Conservation (phyloP, 83 land plant genomes). For the Diphasiastrum complanatum region DNA sequence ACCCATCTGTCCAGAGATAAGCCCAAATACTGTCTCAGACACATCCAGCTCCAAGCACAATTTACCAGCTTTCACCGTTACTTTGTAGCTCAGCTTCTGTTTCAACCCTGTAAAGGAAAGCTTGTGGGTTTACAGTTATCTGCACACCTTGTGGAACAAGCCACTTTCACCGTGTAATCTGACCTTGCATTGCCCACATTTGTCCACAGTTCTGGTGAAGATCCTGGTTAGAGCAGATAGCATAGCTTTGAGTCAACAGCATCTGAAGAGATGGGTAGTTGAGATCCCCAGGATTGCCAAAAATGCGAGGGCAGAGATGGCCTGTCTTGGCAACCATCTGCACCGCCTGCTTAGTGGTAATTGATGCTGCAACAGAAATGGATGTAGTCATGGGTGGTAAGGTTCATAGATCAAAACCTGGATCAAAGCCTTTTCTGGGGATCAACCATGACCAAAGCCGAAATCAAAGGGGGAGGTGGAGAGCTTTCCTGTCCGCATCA, state of each 20-base stretch:
- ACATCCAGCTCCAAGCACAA: too few species aligned
- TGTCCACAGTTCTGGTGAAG: too few species aligned
- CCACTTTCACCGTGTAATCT: too few species aligned
- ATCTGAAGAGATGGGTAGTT: background rate
- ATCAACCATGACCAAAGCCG: background rate
- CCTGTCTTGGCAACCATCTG: background rate
- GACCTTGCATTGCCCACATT: slow-evolving; percentile 1
- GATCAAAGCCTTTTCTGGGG: background rate
- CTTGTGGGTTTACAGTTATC: too few species aligned
- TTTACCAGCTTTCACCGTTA: too few species aligned
- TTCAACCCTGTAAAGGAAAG: too few species aligned
- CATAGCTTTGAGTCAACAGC: background rate
- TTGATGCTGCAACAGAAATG: background rate
- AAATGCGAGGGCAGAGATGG: background rate
- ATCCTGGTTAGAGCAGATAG: background rate
- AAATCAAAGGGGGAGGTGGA: background rate
- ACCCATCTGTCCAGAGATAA: too few species aligned
- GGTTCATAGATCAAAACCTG: slow-evolving; percentile 4
- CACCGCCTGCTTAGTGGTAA: background rate
- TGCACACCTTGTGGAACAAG: too few species aligned
- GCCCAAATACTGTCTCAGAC: too few species aligned
- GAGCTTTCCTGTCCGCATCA: too few species aligned
- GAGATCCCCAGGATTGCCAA: background rate
- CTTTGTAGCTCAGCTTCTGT: too few species aligned
- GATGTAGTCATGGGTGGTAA: background rate